phyloP scores from a whole-genome alignment of 805 yeast species.

The Candida oleophila region DNA sequence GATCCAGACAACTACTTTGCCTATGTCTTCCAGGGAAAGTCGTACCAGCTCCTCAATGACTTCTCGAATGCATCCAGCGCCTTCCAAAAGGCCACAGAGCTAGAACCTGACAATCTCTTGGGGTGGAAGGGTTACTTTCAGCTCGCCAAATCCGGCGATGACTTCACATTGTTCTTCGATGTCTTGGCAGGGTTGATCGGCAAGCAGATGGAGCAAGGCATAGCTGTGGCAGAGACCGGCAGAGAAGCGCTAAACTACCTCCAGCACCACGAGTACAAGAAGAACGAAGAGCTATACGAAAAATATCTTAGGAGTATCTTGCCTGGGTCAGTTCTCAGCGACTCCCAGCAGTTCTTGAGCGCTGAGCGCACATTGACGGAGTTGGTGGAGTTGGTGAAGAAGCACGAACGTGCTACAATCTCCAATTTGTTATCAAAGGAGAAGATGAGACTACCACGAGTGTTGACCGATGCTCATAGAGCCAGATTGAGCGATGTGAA shows the following conservation, averaged over 20 bases:
- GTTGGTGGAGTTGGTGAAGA: conserved; percentile 41
- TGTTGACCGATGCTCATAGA: conserved; percentile 40
- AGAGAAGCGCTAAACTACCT: conserved; percentile 48
- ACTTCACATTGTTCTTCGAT: conserved; percentile 45
- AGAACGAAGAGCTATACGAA: conserved; percentile 37
- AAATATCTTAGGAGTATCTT: conserved; percentile 48
- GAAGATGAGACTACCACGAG: conserved; percentile 48
- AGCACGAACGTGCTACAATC: conserved; percentile 41
- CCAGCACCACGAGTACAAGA: conserved; percentile 29
- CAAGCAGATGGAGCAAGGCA: conserved; percentile 37
- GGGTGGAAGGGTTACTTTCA: conserved; percentile 84
- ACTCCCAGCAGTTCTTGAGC: conserved; percentile 42
- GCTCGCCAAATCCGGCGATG: conserved; percentile 35
- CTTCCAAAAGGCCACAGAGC: conserved; percentile 48
- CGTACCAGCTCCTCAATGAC: conserved; percentile 48
- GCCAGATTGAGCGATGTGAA: conserved; percentile 35
- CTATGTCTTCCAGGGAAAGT: conserved; percentile 68
- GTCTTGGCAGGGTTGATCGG: conserved; percentile 46
- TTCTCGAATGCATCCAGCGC: conserved; percentile 37
- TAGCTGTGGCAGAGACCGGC: conserved; percentile 47
- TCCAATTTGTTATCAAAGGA: conserved; percentile 44
- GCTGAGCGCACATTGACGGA: conserved; percentile 47
- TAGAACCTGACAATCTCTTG: conserved; percentile 50
- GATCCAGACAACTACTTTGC: conserved; percentile 67
- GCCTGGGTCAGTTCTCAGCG: conserved; percentile 59